Percentiles rank a stretch among this genome's conserved stretches.
phyloP scores from a whole-genome alignment of 2,329 filamentous ascomycete species.

The Cytospora mali region DNA sequence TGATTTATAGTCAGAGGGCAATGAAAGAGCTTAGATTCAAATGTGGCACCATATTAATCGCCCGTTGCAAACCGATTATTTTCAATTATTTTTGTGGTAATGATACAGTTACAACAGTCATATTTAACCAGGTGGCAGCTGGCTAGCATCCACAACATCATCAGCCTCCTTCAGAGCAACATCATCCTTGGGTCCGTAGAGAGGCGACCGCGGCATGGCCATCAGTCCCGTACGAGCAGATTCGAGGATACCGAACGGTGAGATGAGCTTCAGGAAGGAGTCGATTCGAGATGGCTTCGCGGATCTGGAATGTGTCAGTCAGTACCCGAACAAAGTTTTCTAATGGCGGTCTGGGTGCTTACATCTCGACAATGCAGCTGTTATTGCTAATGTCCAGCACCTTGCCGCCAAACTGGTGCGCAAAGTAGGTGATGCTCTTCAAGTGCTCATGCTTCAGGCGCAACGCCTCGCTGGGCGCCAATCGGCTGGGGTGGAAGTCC shows the following conservation, averaged over 20 bases:
- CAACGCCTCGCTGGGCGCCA: conserved; percentile 85
- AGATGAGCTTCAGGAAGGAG: conserved; percentile 94
- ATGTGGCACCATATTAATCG: neutral
- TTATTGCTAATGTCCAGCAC: conserved; percentile 97
- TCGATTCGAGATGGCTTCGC: conserved; percentile 94
- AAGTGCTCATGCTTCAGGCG: conserved; percentile 98
- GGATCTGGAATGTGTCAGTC: conserved; percentile 58
- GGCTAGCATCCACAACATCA: conserved; percentile 92
- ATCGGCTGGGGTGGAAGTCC: conserved; percentile 88
- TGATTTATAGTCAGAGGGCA: neutral
- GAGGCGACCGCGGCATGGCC: conserved; percentile 90
- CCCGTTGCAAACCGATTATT: conserved; percentile 9
- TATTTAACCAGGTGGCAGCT: conserved; percentile 82
- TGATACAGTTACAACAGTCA: conserved; percentile 11
- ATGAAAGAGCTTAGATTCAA: conserved; percentile 11
- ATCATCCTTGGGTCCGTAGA: conserved; percentile 72
- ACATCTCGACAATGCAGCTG: conserved; percentile 98
- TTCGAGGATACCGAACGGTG: conserved; percentile 94
- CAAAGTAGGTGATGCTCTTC: conserved; percentile 92
- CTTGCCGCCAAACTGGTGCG: conserved; percentile 97
- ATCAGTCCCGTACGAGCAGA: conserved; percentile 94
- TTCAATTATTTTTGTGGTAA: conserved; percentile 11
- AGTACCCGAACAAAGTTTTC: conserved; percentile 28
- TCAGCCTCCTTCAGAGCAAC: conserved; percentile 80
- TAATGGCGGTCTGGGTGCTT: conserved; percentile 46